Percentiles rank a stretch among this genome's conserved stretches.
These are phyloP conservation scores for Penicillium sp. DNA, from an alignment of 2,329 filamentous ascomycete genomes.

Conservation along the genomic window DNA sequence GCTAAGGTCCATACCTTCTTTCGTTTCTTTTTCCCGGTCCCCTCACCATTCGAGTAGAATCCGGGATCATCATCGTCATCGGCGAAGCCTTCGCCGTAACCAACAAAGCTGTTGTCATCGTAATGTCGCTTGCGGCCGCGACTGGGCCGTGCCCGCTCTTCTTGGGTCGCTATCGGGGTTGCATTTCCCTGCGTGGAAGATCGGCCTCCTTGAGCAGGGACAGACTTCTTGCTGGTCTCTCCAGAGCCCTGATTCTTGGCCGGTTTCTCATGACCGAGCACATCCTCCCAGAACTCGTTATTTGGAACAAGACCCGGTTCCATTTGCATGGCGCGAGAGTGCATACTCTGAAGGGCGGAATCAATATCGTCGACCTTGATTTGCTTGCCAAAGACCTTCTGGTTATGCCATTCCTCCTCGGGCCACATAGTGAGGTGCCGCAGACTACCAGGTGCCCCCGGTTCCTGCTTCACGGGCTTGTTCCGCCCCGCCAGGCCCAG, in stretches of 20 bases:
- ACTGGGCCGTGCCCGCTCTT: slow-evolving; percentile 40
- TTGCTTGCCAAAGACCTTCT: slow-evolving; percentile 45
- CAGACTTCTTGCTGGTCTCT: slow-evolving; percentile 29
- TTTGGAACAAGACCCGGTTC: slow-evolving; percentile 45
- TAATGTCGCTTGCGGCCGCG: slow-evolving; percentile 49
- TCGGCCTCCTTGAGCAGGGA: slow-evolving; percentile 22
- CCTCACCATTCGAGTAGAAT: slow-evolving; percentile 43
- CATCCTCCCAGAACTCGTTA: slow-evolving; percentile 47
- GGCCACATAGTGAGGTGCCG: slow-evolving; percentile 44
- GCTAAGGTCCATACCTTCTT: slow-evolving; percentile 41
- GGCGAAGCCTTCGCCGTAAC: slow-evolving; percentile 48
- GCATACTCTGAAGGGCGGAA: slow-evolving; percentile 39
- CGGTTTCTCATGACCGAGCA: slow-evolving; percentile 46
- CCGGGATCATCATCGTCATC: slow-evolving; percentile 45
- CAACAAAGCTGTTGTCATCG: slow-evolving; percentile 49
- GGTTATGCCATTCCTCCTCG: slow-evolving; percentile 49
- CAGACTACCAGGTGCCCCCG: slow-evolving; percentile 36
- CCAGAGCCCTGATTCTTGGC: slow-evolving; percentile 32
- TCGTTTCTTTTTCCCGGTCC: slow-evolving; percentile 44
- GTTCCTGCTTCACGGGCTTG: slow-evolving; percentile 44
- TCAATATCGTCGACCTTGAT: slow-evolving; percentile 43
- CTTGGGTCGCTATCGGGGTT: slow-evolving; percentile 25
- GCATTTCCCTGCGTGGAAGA: slow-evolving; percentile 26
- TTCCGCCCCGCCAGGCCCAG: slow-evolving; percentile 46
- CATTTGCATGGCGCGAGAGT: slow-evolving; percentile 45